Percentiles rank a stretch among this genome's conserved stretches.
phyloP scores from a whole-genome alignment of 805 yeast genomes.

The Naumovozyma baii region DNA sequence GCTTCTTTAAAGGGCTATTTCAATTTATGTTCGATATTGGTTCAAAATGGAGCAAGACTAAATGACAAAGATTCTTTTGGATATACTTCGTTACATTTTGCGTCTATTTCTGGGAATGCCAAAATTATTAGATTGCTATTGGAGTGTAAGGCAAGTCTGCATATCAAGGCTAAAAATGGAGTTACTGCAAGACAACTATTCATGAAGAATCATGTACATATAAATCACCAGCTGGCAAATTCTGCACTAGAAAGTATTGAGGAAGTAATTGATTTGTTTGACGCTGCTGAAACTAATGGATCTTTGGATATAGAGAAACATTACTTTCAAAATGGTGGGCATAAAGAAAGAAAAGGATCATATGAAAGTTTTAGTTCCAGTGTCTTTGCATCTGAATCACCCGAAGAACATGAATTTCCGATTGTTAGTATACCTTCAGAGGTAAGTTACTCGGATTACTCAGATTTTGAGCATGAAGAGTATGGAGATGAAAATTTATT shows the following conservation, averaged over 20 bases:
- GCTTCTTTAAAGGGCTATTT: constrained; percentile 70
- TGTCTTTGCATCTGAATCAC: constrained; percentile 6
- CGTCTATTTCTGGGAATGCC: constrained; percentile 64
- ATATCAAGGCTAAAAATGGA: constrained; percentile 44
- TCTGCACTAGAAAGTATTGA: constrained; percentile 30
- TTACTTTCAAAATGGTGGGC: constrained; percentile 3
- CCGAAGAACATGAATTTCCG: background rate
- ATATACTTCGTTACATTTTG: constrained; percentile 76
- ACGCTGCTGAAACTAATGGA: constrained; percentile 1
- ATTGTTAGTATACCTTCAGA: background rate
- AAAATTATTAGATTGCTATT: constrained; percentile 51
- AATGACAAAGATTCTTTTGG: constrained; percentile 72
- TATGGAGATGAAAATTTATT: background rate
- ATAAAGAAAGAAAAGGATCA: constrained; percentile 11
- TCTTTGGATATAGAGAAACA: too few species aligned
- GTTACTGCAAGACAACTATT: constrained; percentile 28
- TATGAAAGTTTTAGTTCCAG: constrained; percentile 20
- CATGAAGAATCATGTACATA: constrained; percentile 27
- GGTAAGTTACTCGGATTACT: background rate
- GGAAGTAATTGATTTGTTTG: constrained; percentile 9
- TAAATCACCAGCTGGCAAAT: constrained; percentile 22
- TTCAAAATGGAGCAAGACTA: constrained; percentile 54
- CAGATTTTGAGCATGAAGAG: background rate
- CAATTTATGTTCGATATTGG: constrained; percentile 50
- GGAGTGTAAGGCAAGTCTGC: constrained; percentile 52